Percentiles rank a stretch among this genome's conserved stretches.
Conservation (phyloP, 2,329 filamentous ascomycete genomes). For the Diplodia intermedia region DNA sequence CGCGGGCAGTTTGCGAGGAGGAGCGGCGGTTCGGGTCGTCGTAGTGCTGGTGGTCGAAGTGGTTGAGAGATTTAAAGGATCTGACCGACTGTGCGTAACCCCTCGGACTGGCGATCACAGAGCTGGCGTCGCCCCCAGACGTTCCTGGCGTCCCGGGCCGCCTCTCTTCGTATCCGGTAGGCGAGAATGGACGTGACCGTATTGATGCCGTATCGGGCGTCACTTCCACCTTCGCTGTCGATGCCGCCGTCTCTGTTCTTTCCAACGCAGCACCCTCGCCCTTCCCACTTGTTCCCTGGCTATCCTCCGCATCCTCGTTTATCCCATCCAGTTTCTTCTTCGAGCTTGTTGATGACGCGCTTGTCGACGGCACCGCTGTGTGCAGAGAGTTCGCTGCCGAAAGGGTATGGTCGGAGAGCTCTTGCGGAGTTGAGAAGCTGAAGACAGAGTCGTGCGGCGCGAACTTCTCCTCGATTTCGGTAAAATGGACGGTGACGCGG, state of each 20-base stretch:
- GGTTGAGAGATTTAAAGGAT: slow-evolving; percentile 32
- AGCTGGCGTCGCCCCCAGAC: slow-evolving; percentile 35
- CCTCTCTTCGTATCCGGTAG: slow-evolving; percentile 25
- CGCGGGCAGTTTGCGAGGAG: slow-evolving; percentile 51
- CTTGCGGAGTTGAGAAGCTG: slow-evolving; percentile 74
- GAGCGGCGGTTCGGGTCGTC: slow-evolving; percentile 51
- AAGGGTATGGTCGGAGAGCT: slow-evolving; percentile 85
- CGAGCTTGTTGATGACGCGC: slow-evolving; percentile 70
- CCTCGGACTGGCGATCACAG: slow-evolving; percentile 36
- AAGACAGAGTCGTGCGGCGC: slow-evolving; percentile 87
- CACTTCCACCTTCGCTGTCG: slow-evolving; percentile 30
- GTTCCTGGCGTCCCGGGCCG: slow-evolving; percentile 28
- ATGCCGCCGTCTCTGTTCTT: slow-evolving; percentile 24
- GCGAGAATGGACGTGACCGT: slow-evolving; percentile 21
- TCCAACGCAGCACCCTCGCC: slow-evolving; percentile 21
- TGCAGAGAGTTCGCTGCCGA: slow-evolving; percentile 89
- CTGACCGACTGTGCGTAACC: slow-evolving; percentile 31
- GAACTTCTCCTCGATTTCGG: slow-evolving; percentile 70
- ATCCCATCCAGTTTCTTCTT: slow-evolving; percentile 86
- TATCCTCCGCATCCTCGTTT: slow-evolving; percentile 87
- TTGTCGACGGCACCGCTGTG: slow-evolving; percentile 83
- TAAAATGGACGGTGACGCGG: slow-evolving; percentile 76
- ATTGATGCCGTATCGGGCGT: slow-evolving; percentile 27
- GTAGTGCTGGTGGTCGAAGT: slow-evolving; percentile 30
- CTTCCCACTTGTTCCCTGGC: slow-evolving; percentile 8